These are phyloP conservation scores for Myriosclerotinia curreyana DNA, from an alignment of 2,329 filamentous ascomycete species.

Conservation along the genomic window DNA sequence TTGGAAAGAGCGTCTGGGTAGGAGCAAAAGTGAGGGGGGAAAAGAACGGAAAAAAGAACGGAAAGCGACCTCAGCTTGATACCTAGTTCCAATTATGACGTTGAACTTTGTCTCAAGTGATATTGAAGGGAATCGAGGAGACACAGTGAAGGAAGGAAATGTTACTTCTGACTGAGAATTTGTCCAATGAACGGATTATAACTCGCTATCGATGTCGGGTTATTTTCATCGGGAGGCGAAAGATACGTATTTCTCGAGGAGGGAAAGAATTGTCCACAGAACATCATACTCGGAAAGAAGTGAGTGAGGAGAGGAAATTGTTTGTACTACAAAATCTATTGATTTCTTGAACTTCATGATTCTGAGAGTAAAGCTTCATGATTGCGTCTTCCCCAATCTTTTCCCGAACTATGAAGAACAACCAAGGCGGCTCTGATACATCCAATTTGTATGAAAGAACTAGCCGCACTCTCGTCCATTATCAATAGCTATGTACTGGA, in stretches of 20 bases:
- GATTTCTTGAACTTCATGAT: background rate
- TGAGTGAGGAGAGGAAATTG: background rate
- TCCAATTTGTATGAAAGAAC: slow-evolving; percentile 6
- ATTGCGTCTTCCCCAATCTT: background rate
- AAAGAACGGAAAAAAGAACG: no score
- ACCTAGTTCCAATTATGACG: no score
- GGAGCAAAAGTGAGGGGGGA: background rate
- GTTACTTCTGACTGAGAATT: background rate
- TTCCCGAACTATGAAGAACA: background rate
- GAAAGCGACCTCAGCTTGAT: no score
- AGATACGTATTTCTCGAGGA: background rate
- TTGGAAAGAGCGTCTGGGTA: background rate
- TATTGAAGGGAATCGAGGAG: no score
- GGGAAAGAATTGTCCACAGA: background rate
- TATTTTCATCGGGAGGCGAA: background rate
- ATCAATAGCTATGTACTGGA: no score
- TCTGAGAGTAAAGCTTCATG: background rate
- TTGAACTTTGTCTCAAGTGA: background rate
- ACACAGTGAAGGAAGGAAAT: background rate
- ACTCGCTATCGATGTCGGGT: background rate
- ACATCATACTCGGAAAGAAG: background rate
- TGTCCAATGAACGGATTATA: background rate
- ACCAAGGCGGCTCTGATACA: background rate
- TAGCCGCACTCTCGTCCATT: background rate
- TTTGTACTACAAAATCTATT: background rate